Percentiles rank a stretch among this genome's conserved stretches.
These are phyloP conservation scores for Speleostelium caveatum DNA, from an alignment of 78 protist species.

Conservation along the genomic window DNA sequence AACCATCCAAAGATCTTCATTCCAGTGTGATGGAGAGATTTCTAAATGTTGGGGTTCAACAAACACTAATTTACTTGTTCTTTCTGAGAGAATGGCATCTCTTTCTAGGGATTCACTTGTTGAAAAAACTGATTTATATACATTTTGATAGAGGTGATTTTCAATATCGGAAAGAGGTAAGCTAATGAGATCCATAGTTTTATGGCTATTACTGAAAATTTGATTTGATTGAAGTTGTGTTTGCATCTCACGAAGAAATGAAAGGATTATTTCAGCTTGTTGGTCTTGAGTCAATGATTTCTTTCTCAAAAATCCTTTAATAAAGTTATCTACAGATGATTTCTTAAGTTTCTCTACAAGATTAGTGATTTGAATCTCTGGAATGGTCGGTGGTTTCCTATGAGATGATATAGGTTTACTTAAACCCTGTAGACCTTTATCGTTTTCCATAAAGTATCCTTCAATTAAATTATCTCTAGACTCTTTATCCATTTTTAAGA, in stretches of 20 bases:
- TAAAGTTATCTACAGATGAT: constrained; percentile 40
- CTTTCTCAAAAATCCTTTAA: constrained; percentile 41
- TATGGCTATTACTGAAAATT: constrained; percentile 5
- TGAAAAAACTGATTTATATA: constrained; percentile 51
- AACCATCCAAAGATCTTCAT: constrained; percentile 56
- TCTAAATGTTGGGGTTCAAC: constrained; percentile 71
- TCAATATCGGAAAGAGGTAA: constrained; percentile 59
- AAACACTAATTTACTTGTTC: constrained; percentile 36
- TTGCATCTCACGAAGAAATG: constrained; percentile 69
- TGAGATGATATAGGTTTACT: background rate
- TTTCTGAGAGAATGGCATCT: constrained; percentile 31
- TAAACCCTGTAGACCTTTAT: background rate
- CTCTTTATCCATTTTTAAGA: constrained; percentile 33
- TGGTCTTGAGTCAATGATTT: constrained; percentile 38
- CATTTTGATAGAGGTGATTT: constrained; percentile 51
- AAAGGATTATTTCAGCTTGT: constrained; percentile 51
- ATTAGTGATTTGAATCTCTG: constrained; percentile 31
- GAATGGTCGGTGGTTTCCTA: constrained; percentile 9
- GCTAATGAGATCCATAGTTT: constrained; percentile 6
- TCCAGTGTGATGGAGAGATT: constrained; percentile 44
- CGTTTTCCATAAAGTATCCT: constrained; percentile 2
- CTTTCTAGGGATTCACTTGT: constrained; percentile 38
- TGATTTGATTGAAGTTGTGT: constrained; percentile 51
- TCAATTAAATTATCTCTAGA: constrained; percentile 23
- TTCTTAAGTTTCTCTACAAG: constrained; percentile 61